Base-by-base conservation (phyloP, 805 yeast species). In the Danielia reshetovae region DNA sequence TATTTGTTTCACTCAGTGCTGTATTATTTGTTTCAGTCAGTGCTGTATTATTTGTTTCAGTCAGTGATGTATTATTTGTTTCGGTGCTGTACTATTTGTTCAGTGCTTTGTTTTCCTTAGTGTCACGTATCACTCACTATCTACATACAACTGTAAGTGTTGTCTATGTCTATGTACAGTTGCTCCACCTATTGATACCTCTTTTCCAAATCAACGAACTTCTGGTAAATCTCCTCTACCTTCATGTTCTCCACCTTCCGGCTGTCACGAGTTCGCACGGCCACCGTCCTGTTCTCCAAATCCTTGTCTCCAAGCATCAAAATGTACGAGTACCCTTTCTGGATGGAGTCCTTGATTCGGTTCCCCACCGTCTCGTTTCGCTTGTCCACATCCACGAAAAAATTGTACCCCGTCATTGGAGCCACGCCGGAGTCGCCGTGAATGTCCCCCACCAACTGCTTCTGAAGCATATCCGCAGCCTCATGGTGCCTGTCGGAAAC, bases 231-330 rank as follows among this genome's bases (percentile, higher is more conserved):
- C 39, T 79, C 81, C 5, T 73, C 75, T 1, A 67, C 52, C 0
- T 72, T 59, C 54, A 78, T 31, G 19, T 64, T 62, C 16, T 55
- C 57, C 5, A 77, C 57, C 38, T 53, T 70, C 35, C 79, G 67
- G 36, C 64, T 66, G 19, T 65, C 73, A 24, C 83, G 63, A 5
- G 76, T 55, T 52, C 96, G 72, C 7, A 90, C 70, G 1, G 94
- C 78, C 12, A 80, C 62, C 1, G 74, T 73, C 0, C 75, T 75
- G 24, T 60, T 58, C 31, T 70, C 75, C 6, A 83, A 64, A 57
- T 93, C 98, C 45, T 77, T 76, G 46, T 88, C 96, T 18, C 98
- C 98, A 26, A 93, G 72, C 60, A 89, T 75, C n/a, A 87, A 64
- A 29, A 90, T 74, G 51, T 76, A 93, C 7, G 83, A 81, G 55